Evolutionary conservation across 179 eudicot species (phyloP).

Genomic region (Carnegiea gigantea): DNA sequence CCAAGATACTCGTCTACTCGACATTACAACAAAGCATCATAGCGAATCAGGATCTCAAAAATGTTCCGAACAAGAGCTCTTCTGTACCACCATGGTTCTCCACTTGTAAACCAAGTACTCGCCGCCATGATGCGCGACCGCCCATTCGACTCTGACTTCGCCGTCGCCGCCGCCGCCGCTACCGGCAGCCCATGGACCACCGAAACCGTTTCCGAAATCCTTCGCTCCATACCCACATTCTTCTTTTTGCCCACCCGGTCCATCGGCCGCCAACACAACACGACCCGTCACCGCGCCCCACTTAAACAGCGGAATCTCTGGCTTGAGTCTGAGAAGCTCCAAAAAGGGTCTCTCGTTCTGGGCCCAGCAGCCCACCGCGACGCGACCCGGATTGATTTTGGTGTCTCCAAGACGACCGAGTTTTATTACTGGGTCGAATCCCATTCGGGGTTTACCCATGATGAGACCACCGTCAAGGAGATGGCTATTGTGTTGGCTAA

Average conservation of each 20-base stretch:
- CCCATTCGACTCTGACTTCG: slow-evolving; percentile 40
- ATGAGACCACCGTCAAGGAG: slow-evolving; percentile 57
- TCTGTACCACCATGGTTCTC: slow-evolving; percentile 23
- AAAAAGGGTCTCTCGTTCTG: slow-evolving; percentile 40
- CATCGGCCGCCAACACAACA: slow-evolving; percentile 56
- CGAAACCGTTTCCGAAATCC: slow-evolving; percentile 45
- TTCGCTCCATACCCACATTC: slow-evolving; percentile 56
- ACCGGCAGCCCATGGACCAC: slow-evolving; percentile 35
- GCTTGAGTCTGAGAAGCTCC: slow-evolving; percentile 25
- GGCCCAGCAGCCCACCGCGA: slow-evolving; percentile 72
- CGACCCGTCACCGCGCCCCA: slow-evolving; percentile 65
- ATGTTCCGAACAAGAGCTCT: slow-evolving; percentile 36
- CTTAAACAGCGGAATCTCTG: slow-evolving; percentile 54
- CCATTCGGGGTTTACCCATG: slow-evolving; percentile 49
- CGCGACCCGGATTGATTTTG: slow-evolving; percentile 41
- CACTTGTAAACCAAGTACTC: slow-evolving; percentile 48
- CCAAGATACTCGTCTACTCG: too few relatives aligned
- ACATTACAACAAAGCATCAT: background rate
- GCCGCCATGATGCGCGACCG: slow-evolving; percentile 50
- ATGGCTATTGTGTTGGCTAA: slow-evolving; percentile 63
- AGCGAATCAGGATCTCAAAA: background rate
- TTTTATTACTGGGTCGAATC: slow-evolving; percentile 65
- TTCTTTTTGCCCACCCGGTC: slow-evolving; percentile 63
- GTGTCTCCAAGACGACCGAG: slow-evolving; percentile 48
- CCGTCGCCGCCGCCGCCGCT: background rate